Evolutionary conservation across 768 basidiomycete species (phyloP), one percentile per base, ranked within the genome.

Genomic region (Leccinum obscurum): DNA sequence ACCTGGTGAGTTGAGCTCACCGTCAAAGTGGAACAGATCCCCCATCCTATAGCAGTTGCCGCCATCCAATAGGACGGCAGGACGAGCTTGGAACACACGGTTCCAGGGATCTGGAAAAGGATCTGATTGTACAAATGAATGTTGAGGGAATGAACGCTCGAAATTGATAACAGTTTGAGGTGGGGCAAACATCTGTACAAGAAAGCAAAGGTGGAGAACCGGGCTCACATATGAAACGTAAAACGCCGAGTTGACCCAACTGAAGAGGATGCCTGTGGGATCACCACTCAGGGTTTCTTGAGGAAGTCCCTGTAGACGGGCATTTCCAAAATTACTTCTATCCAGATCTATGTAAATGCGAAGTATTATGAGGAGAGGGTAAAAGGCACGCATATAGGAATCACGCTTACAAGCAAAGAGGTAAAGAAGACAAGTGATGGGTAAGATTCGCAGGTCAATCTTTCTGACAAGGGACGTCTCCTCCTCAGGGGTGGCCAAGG

Each of bases 261-360:
- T 85, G 68, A 84, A 92, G n/a, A 85, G 77, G 34, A 77, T 62
- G 2, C 90, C 90, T 0, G 83, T 85, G 2, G 81, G 81, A 68
- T 92, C 90, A 8, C 89, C 89, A 11, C 79, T 77, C 6, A 92
- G 82, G 11, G 77, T 75, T 64, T 92, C 87, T 35, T 85, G 72
- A 8, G 86, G 81, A 3, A 93, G 77, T 22, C 88, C 86, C 75
- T 89, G 88, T n/a, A 92, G 75, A 59, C 90, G 82, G 26, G 91
- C 91, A 70, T 92, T 92, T 9, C 90, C 90, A 39, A 92, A 70
- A 64, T 92, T 92, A 6, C 85, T 85, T 60, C 92, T 82, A 67
- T 92, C 91, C 60, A 93, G 75, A 69, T 84, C 73, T 76, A 26
- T 26, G 34, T 54, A 28, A 48, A 51, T 14, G 32, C 6, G 13